Evolutionary conservation across 1,284 basidiomycete species (phyloP).

Genomic region (Singerocomus inundabilis): DNA sequence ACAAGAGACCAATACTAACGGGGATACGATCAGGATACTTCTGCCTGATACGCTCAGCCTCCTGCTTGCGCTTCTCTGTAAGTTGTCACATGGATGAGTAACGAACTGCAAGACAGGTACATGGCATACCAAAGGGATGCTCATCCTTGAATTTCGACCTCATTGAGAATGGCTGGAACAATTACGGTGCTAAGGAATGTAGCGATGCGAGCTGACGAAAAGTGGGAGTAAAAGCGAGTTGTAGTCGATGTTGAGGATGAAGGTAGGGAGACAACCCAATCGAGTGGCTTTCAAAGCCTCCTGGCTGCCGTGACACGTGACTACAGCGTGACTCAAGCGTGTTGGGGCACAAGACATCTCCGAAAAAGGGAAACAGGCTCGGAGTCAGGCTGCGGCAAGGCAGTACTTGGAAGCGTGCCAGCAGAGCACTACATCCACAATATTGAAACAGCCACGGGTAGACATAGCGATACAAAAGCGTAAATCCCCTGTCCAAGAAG

Average conservation of each 20-base stretch:
- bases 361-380: slow-evolving; percentile 8
- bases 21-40: slow-evolving; percentile 99
- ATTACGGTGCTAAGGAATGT: slow-evolving; percentile 5
- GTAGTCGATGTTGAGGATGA: slow-evolving; percentile 37
- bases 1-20: slow-evolving; percentile 50
- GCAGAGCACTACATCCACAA: not conserved
- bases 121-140: slow-evolving; percentile 85
- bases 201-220: slow-evolving; percentile 6
- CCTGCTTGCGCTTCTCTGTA: slow-evolving; percentile 96
- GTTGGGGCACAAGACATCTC: slow-evolving; percentile 7
- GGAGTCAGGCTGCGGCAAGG: too few species aligned
- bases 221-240: slow-evolving; percentile 24
- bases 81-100: slow-evolving; percentile 18
- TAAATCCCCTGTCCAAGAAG: not conserved
- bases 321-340: slow-evolving; percentile 26
- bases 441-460: not conserved
- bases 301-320: slow-evolving; percentile 35
- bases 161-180: slow-evolving; percentile 45
- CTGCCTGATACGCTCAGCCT: slow-evolving; percentile 95
- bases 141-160: slow-evolving; percentile 99
- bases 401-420: too few species aligned
- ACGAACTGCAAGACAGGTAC: slow-evolving; percentile 30
- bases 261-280: slow-evolving; percentile 25
- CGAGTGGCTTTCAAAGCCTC: slow-evolving; percentile 35
- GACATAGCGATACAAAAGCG: not conserved